These are phyloP conservation scores for Phyllosticta ampelicida DNA, from an alignment of 2,329 filamentous ascomycete species.

Conservation along the genomic window DNA sequence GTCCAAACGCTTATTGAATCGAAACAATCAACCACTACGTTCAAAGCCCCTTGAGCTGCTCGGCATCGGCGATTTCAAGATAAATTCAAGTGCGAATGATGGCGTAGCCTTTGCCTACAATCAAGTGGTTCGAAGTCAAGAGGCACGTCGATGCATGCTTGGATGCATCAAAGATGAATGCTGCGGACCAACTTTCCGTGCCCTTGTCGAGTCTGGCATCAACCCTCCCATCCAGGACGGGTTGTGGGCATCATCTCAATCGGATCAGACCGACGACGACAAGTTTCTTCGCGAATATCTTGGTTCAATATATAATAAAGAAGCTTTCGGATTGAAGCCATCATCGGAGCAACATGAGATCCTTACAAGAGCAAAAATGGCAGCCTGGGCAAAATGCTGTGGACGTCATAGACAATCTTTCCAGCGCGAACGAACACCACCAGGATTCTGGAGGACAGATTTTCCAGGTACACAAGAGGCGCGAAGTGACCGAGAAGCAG, in stretches of 20 bases:
- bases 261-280: constrained; percentile 26
- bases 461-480: constrained; percentile 83
- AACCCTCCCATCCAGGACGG: not conserved
- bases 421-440: constrained; percentile 60
- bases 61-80: constrained; percentile 62
- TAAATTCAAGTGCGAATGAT: constrained; percentile 63
- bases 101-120: constrained; percentile 62
- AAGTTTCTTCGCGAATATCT: constrained; percentile 44
- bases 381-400: constrained; percentile 60
- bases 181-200: constrained; percentile 61
- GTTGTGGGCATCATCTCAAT: constrained; percentile 6
- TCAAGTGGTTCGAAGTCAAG: constrained; percentile 61
- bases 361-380: constrained; percentile 65
- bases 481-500: constrained; percentile 52
- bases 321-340: constrained; percentile 38
- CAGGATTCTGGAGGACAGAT: constrained; percentile 83
- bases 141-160: constrained; percentile 57
- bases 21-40: constrained; percentile 37
- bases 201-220: constrained; percentile 43
- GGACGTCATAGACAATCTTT: constrained; percentile 71
- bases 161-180: constrained; percentile 68
- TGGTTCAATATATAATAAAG: constrained; percentile 30
- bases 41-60: constrained; percentile 48
- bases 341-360: constrained; percentile 52
- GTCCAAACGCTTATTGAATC: not conserved